Conservation (phyloP, 1,284 basidiomycete species). For the Marasmius fiardii region DNA sequence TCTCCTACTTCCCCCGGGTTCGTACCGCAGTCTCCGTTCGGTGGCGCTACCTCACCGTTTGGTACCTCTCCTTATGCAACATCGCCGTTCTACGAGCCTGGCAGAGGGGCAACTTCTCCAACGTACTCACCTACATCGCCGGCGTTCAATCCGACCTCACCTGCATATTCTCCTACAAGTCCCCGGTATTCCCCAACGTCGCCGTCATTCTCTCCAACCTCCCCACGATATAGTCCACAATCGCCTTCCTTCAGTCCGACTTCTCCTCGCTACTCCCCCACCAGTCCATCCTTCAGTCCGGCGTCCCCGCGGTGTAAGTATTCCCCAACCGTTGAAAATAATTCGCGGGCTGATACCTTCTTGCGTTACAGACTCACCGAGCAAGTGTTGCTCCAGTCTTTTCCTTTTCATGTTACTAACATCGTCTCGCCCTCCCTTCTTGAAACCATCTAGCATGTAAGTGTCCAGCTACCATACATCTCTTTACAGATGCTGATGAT, state of each 20-base stretch:
- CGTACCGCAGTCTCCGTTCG: conserved; percentile 82
- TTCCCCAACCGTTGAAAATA: conserved; percentile 14
- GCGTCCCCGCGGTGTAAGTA: conserved; percentile 78
- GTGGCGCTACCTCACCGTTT: conserved; percentile 79
- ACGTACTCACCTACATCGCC: conserved; percentile 87
- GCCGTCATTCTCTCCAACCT: conserved; percentile 84
- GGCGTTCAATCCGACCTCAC: conserved; percentile 75
- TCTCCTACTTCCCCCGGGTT: conserved; percentile 85
- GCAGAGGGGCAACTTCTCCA: conserved; percentile 69
- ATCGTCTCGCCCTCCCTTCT: conserved; percentile 13
- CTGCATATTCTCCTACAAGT: conserved; percentile 86
- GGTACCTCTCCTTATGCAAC: conserved; percentile 75
- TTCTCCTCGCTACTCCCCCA: conserved; percentile 81
- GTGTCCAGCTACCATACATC: conserved; percentile 22
- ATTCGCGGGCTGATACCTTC: conserved; percentile 21
- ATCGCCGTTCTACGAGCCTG: conserved; percentile 76
- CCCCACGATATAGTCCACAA: conserved; percentile 77
- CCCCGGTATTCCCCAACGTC: conserved; percentile 85
- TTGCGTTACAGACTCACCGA: conserved; percentile 67
- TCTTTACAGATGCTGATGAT: conserved; percentile 4
- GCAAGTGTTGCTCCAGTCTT: conserved; percentile 42
- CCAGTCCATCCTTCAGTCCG: conserved; percentile 85
- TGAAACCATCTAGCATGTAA: conserved; percentile 50
- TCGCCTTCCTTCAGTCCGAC: conserved; percentile 86
- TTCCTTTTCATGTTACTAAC: conserved; percentile 18